Evolutionary conservation across 2,329 filamentous ascomycete genomes (phyloP).

Genomic region (Nothophoma quercina): DNA sequence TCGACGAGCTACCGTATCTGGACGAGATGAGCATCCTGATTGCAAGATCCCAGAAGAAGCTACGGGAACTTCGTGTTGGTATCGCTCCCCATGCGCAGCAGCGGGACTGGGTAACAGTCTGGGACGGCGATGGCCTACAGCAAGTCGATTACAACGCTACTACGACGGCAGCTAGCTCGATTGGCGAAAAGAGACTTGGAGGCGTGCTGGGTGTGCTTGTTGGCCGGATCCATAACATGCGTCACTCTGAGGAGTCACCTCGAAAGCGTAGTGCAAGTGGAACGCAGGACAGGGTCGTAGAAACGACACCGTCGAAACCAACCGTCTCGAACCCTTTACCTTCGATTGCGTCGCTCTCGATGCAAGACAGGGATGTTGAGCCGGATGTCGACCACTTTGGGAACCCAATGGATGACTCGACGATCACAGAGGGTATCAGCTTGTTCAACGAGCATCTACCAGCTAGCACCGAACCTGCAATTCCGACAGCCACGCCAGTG

Average conservation of each 20-base stretch:
- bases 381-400: conserved; percentile 38
- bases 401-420: conserved; percentile 32
- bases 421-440: conserved; percentile 36
- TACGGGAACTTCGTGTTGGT: conserved; percentile 77
- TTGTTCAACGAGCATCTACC: conserved; percentile 29
- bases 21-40: conserved; percentile 84
- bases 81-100: conserved; percentile 65
- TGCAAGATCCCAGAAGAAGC: conserved; percentile 69
- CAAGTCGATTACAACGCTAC: conserved; percentile 68
- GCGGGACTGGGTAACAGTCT: conserved; percentile 66
- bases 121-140: conserved; percentile 68
- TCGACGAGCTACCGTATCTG: conserved; percentile 82
- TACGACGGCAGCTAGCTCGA: conserved; percentile 59
- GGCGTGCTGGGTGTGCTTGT: conserved; percentile 74
- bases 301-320: conserved; percentile 30
- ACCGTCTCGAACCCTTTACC: conserved; percentile 24
- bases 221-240: conserved; percentile 70
- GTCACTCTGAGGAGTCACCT: conserved; percentile 43
- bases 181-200: conserved; percentile 70
- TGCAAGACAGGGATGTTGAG: conserved; percentile 42
- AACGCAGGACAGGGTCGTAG: conserved; percentile 23
- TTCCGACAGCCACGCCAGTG: conserved; percentile 4
- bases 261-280: conserved; percentile 9
- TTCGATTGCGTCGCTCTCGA: conserved; percentile 26
- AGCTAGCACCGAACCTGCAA: conserved; percentile 18